Evolutionary conservation across 257 asterid genomes (phyloP), one percentile per base, ranked within the genome.

Genomic region (Buddleja alternifolia): DNA sequence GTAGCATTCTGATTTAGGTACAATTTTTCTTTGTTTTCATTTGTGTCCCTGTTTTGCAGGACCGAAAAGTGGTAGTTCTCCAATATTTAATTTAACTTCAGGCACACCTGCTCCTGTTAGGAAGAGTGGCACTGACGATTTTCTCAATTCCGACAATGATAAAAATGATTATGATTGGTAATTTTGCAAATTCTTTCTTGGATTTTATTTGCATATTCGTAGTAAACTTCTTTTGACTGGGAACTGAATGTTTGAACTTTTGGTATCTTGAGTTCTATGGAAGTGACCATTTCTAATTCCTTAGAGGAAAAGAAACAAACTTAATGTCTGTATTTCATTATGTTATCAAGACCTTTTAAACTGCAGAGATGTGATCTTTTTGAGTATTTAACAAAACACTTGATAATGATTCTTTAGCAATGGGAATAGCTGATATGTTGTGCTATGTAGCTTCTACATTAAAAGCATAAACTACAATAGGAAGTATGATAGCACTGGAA

Each of bases 121-220:
- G 68, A 95, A 88, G 88, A 81, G 85, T 67, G 97, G 81, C n/a
- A 74, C 96, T 15, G 99, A 89, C 23, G 99, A 95, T 76, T 88
- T 95, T 76, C 96, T 95, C 81, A 88, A 85, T 76, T 87, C 99
- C 19, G 99, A 91, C 75, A 89, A 84, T 68, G 98, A 95, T 79
- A 95, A 95, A 75, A 95, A 95, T 76, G 99, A 95, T 78, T 95
- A 92, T 66, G 97, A 95, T 55, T 95, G 99, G 99, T 95, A 86
- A 75, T 60, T 29, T 29, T 74, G 54, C 57, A 36, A 46, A 62
- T 51, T 37, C 39, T 29, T 37, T 67, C 17, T 32, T 61, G 71
- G 41, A 20, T 42, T 44, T 39, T 63, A 19, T 55, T 39, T 46
- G n/a, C 23, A 10, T 15, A 69, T 67, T 73, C 40, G 69, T 56